These are phyloP conservation scores for Lachnellula occidentalis DNA, from an alignment of 2,329 filamentous ascomycete species.

Conservation along the genomic window DNA sequence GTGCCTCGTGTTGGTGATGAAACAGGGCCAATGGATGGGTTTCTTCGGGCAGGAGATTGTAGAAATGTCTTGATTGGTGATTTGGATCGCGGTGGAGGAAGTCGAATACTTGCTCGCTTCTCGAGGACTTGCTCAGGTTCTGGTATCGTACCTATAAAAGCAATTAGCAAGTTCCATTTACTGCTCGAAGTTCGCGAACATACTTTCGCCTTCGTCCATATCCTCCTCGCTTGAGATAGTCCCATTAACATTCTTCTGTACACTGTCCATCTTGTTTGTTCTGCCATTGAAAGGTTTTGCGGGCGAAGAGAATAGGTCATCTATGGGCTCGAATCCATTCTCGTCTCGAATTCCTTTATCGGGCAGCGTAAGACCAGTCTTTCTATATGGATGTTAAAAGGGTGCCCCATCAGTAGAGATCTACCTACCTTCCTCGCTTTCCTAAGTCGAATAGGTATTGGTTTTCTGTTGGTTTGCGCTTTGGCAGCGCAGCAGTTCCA, in stretches of 20 bases:
- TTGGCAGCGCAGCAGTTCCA: constrained; percentile 12
- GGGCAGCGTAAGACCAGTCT: constrained; percentile 79
- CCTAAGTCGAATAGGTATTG: constrained; percentile 47
- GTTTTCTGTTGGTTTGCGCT: constrained; percentile 33
- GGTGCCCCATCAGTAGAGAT: not conserved
- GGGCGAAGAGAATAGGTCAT: constrained; percentile 85
- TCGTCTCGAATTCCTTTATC: constrained; percentile 81
- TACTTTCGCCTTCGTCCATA: constrained; percentile 62
- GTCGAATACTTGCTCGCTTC: constrained; percentile 21
- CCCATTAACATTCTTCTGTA: constrained; percentile 30
- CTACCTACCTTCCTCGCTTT: constrained; percentile 42
- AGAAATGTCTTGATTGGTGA: constrained; percentile 33
- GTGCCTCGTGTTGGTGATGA: constrained; percentile 28
- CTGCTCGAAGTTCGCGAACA: constrained; percentile 5
- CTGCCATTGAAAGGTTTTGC: constrained; percentile 43
- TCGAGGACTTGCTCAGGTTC: constrained; percentile 41
- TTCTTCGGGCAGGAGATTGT: constrained; percentile 30
- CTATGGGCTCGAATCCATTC: constrained; percentile 83
- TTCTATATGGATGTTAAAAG: constrained; percentile 47
- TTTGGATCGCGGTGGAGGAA: constrained; percentile 30
- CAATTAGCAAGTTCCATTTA: constrained; percentile 8
- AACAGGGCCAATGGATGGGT: constrained; percentile 27
- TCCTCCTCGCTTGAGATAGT: constrained; percentile 49
- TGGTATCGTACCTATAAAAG: constrained; percentile 41
- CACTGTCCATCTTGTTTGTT: constrained; percentile 9